Evolutionary conservation across 331 rosid genomes (phyloP).

Genomic region (Quercus lobata): DNA sequence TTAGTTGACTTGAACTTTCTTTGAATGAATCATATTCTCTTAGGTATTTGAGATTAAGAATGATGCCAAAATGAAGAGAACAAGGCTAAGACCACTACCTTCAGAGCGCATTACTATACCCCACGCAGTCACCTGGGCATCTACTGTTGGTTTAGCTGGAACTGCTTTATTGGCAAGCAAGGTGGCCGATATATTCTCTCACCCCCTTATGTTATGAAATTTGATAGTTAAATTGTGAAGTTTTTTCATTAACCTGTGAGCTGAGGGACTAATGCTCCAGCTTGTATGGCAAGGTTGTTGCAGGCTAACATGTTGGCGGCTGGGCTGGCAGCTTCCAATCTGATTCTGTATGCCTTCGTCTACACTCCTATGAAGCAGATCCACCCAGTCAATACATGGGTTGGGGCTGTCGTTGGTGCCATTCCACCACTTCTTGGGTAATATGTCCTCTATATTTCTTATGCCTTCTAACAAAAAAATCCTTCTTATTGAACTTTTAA

Average conservation of each 20-base stretch:
- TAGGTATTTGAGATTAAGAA: conserved; percentile 76
- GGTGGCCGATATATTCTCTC: conserved; percentile 44
- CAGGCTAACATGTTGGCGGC: conserved; percentile 98
- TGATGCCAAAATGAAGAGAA: conserved; percentile 95
- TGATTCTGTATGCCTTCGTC: conserved; percentile 76
- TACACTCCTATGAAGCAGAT: conserved; percentile 96
- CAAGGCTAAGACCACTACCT: conserved; percentile 73
- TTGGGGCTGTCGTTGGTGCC: conserved; percentile 97
- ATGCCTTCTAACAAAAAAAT: neutral
- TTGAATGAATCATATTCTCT: neutral
- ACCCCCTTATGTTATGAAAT: conserved; percentile 6
- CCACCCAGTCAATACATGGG: conserved; percentile 97
- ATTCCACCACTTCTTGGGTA: conserved; percentile 99
- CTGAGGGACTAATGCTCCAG: conserved; percentile 41
- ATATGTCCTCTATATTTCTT: neutral
- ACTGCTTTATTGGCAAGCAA: conserved; percentile 69
- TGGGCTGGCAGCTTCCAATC: conserved; percentile 92
- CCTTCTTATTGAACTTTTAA: neutral
- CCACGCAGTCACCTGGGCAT: conserved; percentile 82
- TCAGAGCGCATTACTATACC: conserved; percentile 77
- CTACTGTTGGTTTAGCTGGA: conserved; percentile 72
- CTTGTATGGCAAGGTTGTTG: conserved; percentile 75
- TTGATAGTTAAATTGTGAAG: neutral
- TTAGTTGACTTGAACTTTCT: conserved; percentile 1
- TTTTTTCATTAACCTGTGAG: conserved; percentile 21